Base-by-base conservation (phyloP, 2,329 filamentous ascomycete genomes). In the Colletotrichum graminicola region DNA sequence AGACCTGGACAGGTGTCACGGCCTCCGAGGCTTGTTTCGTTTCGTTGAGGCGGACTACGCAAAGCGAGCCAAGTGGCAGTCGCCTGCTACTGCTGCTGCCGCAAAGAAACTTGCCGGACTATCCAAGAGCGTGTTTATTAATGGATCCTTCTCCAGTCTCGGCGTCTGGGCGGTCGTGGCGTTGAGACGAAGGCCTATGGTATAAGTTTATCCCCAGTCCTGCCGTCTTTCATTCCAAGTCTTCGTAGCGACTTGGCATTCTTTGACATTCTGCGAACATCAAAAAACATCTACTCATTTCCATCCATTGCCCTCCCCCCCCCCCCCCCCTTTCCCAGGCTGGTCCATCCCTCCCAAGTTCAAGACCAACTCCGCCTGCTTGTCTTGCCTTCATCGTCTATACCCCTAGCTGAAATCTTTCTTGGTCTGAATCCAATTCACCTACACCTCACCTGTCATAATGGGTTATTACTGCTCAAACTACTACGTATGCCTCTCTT, bases 401-500 rank as follows among this genome's bases (percentile, higher is more conserved):
- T 41, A 60, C 52, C 51, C 52, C 43, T 36, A 47, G 65, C 47
- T 59, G 52, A 29, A 45, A 66, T 47, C 52, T 41, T 6, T 26
- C 26, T 45, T 55, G 52, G 7, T 68, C 39, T 45, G 45, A 52
- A 29, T 43, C 41, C 21, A 45, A 3, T 34, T 5, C 8, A 34
- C 34, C 57, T 26, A n/a, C 34, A 39, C 29, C 26, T 29, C 41
- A 45, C n/a, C 32, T 21, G 26, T 67, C 68, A 75, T 65, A 23
- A 79, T 79, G 75, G 74, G 73, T 74, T 78, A 75, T 72, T 79
- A 79, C 65, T 80, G 77, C 73, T 78, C 78, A 56, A 80, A 80
- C 73, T 80, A 78, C 72, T 80, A 80, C 67, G 78, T 79, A 71
- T 29, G 75, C 57, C 57, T 59, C 39, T 12, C 55, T 3, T n/a